These are phyloP conservation scores for Echinochloa phyllopogon DNA, from an alignment of 176 grass and related monocot species.

Conservation along the genomic window DNA sequence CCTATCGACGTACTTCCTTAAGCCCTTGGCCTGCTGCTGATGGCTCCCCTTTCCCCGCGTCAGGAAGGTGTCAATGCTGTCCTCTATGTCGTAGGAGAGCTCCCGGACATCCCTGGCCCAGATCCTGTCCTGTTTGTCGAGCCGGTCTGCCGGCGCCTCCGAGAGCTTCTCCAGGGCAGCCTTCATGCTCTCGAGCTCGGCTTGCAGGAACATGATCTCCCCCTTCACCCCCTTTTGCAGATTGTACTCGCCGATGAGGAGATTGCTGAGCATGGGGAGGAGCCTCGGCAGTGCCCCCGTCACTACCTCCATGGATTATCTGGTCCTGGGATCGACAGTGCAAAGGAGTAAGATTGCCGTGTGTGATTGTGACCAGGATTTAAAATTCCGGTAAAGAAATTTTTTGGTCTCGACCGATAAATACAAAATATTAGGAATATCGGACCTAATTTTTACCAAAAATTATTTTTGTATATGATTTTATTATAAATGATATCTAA, in stretches of 20 bases:
- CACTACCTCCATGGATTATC: background rate
- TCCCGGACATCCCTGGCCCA: slow-evolving; percentile 11
- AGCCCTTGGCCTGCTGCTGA: background rate
- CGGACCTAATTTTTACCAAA: too few species aligned
- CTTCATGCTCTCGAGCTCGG: background rate
- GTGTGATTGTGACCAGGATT: too few species aligned
- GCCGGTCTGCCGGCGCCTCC: background rate
- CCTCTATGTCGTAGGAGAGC: slow-evolving; percentile 31
- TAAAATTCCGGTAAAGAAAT: too few species aligned
- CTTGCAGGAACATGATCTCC: background rate
- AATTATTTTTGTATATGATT: too few species aligned
- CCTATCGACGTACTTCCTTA: background rate
- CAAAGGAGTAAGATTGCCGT: too few species aligned
- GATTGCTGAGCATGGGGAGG: background rate
- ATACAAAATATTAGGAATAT: too few species aligned
- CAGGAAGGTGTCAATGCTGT: background rate
- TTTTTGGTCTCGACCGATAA: too few species aligned
- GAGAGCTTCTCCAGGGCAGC: background rate
- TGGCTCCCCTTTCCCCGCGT: too few species aligned
- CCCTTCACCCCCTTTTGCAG: background rate
- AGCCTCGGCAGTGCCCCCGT: background rate
- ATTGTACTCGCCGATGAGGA: background rate
- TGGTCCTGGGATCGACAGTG: too few species aligned
- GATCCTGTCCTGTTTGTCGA: background rate
- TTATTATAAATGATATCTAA: too few species aligned